Base-by-base conservation (phyloP, 2,329 filamentous ascomycete genomes). In the Domatiomyces catenatus region DNA sequence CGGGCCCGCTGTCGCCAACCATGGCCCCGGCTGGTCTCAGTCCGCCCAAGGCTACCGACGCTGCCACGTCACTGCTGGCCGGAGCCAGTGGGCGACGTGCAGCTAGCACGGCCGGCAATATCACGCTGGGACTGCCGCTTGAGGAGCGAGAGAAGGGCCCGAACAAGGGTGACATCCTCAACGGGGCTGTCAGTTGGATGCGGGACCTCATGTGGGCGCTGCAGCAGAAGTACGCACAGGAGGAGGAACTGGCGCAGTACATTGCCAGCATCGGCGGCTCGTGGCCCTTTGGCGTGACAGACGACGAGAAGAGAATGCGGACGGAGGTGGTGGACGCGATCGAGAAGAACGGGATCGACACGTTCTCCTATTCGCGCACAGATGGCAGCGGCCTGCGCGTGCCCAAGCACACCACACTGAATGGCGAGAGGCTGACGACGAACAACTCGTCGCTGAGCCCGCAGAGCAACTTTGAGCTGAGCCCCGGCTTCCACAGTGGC, bases 81-180 rank as follows among this genome's bases (percentile, higher is more conserved):
- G 88, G 87, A 15, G 86, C 86, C 20, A 85, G 82, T 56, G 88
- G 86, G 42, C 79, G 88, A 56, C 81, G 89, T 55, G 88, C 88
- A 26, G 79, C 83, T 28, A 80, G 82, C 48, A 74, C 73, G n/a
- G 75, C 81, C 5, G 84, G 84, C 39, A 93, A 85, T 63, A 95
- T 95, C 61, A 94, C 88, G 5, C 90, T 90, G 57, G 88, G 89
- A 12, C 76, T 96, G 26, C 90, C 92, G 0, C 77, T 94, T 36
- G 92, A 98, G 61, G 92, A 96, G 59, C 96, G 96, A 66, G 92
- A 98, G 70, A 96, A 96, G 65, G 92, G 92, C 0, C 92, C 92
- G 5, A 96, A 96, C 74, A 98, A 98, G 71, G 92, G 92, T 47
- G 92, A 98, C 61, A 96, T 98, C 53, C 81, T 98, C 60, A 96